A percentile compares a stretch with the other conserved stretches of the same genome.
These are phyloP conservation scores for Cornus kousa DNA, from an alignment of 148 eudicot species.

Conservation along the genomic window DNA sequence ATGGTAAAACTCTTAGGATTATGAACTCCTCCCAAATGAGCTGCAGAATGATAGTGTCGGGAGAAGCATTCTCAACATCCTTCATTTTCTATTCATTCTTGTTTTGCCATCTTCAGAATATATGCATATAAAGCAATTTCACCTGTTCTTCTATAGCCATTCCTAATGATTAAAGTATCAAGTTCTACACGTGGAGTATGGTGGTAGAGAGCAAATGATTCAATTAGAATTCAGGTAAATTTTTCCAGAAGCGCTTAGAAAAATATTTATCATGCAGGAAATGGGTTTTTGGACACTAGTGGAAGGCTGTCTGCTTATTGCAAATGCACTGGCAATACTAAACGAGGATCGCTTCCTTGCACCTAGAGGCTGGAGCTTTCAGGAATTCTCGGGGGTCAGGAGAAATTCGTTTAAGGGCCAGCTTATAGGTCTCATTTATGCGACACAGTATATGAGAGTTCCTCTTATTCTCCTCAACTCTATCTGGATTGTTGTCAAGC, in stretches of 20 bases:
- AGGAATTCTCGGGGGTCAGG: constrained; percentile 57
- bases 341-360: constrained; percentile 86
- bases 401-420: constrained; percentile 64
- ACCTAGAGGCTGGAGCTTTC: constrained; percentile 78
- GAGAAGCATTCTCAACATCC: too few species aligned
- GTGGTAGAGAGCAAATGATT: neutral
- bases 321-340: constrained; percentile 80
- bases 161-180: too few species aligned
- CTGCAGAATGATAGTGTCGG: too few species aligned
- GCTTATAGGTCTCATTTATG: constrained; percentile 74
- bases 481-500: constrained; percentile 59
- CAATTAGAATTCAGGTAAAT: neutral
- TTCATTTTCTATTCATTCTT: too few species aligned
- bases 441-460: constrained; percentile 72
- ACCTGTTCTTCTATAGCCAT: too few species aligned
- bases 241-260: neutral
- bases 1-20: too few species aligned
- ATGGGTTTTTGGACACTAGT: constrained; percentile 88
- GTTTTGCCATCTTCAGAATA: too few species aligned
- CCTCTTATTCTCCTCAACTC: constrained; percentile 64
- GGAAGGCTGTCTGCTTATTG: constrained; percentile 80
- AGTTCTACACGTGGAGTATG: too few species aligned
- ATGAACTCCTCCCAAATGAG: too few species aligned
- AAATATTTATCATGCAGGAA: constrained; percentile 21
- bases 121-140: too few species aligned